These are phyloP conservation scores for Stenocarpella maydis DNA, from an alignment of 2,329 filamentous ascomycete genomes.

Conservation along the genomic window DNA sequence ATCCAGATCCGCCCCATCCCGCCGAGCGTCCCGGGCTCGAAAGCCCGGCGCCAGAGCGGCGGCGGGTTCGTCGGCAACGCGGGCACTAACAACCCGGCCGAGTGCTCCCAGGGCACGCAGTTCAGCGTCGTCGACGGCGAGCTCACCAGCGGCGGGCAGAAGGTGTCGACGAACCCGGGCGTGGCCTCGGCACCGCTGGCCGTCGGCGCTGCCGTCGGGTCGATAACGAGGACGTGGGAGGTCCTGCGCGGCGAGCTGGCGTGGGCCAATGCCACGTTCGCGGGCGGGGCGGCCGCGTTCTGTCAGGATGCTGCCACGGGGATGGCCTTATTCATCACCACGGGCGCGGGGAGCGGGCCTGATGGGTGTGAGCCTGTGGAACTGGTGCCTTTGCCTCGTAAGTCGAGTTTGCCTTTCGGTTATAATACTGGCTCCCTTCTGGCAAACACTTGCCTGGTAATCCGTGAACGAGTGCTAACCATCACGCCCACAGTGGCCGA, in stretches of 20 bases:
- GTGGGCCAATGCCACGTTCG: conserved; percentile 42
- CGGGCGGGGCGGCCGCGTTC: conserved; percentile 40
- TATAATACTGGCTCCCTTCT: no score
- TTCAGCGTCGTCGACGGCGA: conserved; percentile 40
- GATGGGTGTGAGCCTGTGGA: conserved; percentile 37
- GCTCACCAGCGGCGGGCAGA: conserved; percentile 36
- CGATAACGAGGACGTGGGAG: conserved; percentile 35
- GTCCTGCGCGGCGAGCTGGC: conserved; percentile 37
- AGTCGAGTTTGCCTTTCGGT: not conserved
- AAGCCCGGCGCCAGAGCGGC: not conserved
- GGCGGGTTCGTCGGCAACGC: conserved; percentile 40
- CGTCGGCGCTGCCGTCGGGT: conserved; percentile 23
- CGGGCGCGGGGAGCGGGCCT: conserved; percentile 37
- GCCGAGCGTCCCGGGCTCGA: not conserved
- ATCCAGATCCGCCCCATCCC: conserved; percentile 35
- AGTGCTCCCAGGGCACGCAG: conserved; percentile 39
- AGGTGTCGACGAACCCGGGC: conserved; percentile 37
- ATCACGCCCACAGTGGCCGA: not conserved
- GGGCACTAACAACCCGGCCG: conserved; percentile 36
- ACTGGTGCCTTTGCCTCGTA: conserved; percentile 11
- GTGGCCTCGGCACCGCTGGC: conserved; percentile 36
- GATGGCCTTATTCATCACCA: not conserved
- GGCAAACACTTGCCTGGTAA: no score
- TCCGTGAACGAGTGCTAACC: no score
- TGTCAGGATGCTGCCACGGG: conserved; percentile 36